Conservation (phyloP, 768 basidiomycete species). For the Russula virescens region DNA sequence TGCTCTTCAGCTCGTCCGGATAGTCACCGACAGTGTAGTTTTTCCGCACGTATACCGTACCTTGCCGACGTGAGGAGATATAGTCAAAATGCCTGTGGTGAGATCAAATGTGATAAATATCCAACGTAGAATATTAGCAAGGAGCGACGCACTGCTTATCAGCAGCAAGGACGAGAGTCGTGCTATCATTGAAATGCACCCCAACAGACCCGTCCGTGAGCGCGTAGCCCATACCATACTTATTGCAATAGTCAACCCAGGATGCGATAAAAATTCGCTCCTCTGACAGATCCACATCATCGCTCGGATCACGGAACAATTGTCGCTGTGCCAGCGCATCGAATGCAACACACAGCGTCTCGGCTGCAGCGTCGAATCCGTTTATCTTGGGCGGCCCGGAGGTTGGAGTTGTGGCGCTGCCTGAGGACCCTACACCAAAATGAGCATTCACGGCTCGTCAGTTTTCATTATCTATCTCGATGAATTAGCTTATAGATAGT, state of each 20-base stretch:
- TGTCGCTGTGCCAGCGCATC: constrained; percentile 57
- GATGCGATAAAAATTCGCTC: constrained; percentile 89
- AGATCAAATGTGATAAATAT: neutral
- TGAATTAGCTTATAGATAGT: no score
- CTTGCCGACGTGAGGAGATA: constrained; percentile 62
- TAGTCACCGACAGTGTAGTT: constrained; percentile 62
- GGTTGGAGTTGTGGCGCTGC: constrained; percentile 27
- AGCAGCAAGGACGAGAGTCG: constrained; percentile 75
- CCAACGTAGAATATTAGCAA: neutral
- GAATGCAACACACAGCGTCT: constrained; percentile 53
- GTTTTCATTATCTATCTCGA: neutral
- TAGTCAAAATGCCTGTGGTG: constrained; percentile 78
- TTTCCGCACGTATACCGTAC: constrained; percentile 64
- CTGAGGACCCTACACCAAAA: constrained; percentile 1
- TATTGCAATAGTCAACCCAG: constrained; percentile 99
- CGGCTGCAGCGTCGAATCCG: constrained; percentile 62
- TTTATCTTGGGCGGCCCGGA: constrained; percentile 35
- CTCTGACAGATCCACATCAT: constrained; percentile 46
- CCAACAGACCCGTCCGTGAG: constrained; percentile 93
- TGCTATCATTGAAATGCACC: constrained; percentile 96
- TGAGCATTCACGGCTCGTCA: neutral
- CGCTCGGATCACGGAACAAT: constrained; percentile 61
- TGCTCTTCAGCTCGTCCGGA: constrained; percentile 80
- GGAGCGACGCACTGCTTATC: constrained; percentile 67
- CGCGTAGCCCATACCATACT: constrained; percentile 99